Percentiles rank a stretch among this genome's conserved stretches.
Evolutionary conservation across 208 protist species (phyloP).

Genomic region (Acanthamoeba triangularis): DNA sequence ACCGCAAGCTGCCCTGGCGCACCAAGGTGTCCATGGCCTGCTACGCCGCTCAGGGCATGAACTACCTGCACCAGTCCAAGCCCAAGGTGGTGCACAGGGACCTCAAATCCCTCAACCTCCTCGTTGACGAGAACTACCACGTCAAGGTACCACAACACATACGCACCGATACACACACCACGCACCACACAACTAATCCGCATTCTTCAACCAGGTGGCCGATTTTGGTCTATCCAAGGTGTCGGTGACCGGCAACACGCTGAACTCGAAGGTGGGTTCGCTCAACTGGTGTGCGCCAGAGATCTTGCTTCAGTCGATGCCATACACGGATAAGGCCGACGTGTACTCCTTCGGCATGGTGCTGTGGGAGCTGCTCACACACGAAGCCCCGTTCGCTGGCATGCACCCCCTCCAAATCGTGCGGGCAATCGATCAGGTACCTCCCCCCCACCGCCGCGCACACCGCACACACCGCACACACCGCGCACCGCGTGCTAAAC

Average conservation of each 20-base stretch:
- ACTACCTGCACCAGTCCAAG: conserved; percentile 76
- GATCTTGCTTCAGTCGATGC: conserved; percentile 69
- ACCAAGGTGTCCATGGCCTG: conserved; percentile 69
- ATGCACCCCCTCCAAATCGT: conserved; percentile 72
- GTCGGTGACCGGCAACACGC: conserved; percentile 65
- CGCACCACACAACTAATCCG: no score
- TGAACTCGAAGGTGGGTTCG: conserved; percentile 70
- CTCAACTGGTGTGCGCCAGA: conserved; percentile 74
- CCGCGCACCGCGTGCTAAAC: not conserved
- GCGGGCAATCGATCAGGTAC: conserved; percentile 65
- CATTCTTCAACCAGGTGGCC: not conserved
- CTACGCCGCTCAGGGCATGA: conserved; percentile 70
- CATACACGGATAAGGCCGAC: conserved; percentile 86
- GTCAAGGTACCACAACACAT: not conserved
- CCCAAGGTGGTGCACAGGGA: conserved; percentile 69
- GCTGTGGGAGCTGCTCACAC: conserved; percentile 86
- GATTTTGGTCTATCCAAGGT: conserved; percentile 74
- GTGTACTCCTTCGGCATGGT: conserved; percentile 90
- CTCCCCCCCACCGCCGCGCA: not conserved
- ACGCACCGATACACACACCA: not conserved
- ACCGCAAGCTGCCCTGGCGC: conserved; percentile 60
- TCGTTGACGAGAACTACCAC: conserved; percentile 65
- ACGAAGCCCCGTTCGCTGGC: conserved; percentile 61
- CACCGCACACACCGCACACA: not conserved
- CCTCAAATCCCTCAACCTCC: conserved; percentile 70